Base-by-base conservation (phyloP, 148 eudicot genomes). In the Nepenthes mirabilis region DNA sequence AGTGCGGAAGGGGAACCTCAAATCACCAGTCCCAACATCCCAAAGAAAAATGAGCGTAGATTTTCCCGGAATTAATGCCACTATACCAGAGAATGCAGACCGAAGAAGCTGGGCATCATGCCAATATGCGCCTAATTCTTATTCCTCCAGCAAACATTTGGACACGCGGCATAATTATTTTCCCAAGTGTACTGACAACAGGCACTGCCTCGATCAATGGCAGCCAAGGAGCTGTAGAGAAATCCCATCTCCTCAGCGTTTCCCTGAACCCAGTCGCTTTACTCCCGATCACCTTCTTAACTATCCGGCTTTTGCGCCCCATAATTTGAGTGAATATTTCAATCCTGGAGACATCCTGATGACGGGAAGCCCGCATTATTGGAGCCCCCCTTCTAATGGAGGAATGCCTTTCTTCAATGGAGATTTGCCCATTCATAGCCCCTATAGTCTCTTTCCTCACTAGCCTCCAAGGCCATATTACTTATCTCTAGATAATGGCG, bases 21-120 rank as follows among this genome's bases (percentile, higher is more conserved):
- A 64, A 52, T 55, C 69, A 58, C 66, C 54, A 56, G 37, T 34
- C 14, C 62, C 34, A 47, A 58, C 55, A 45, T 40, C 70, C 47
- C 64, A 35, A 40, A 71, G 59, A 68, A 74, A 71, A 56, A 56
- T 52, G 68, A 65, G 47, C 32, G 67, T 74, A 61, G 74, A 64
- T 23, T 78, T 78, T 49, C 79, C 79, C 1, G 82, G 82, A 34
- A 62, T 77, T 51, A 78, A 77, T 35, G 77, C 67, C 40, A 70
- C 70, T 37, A 57, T 77, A 60, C 81, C 81, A 9, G 68, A 70
- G 53, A 73, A 74, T 37, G 82, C 76, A 14, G 70, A 74, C 64
- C 63, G 35, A 11, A 68, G 32, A 56, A 57, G 55, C 3, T 78
- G 82, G 82, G 56, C 56, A 2, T n/a, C 59, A 35, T 60, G 69